Evolutionary conservation across 2,329 filamentous ascomycete species (phyloP), one percentile per base, ranked within the genome.

Genomic region (Pyrenochaeta sp.): DNA sequence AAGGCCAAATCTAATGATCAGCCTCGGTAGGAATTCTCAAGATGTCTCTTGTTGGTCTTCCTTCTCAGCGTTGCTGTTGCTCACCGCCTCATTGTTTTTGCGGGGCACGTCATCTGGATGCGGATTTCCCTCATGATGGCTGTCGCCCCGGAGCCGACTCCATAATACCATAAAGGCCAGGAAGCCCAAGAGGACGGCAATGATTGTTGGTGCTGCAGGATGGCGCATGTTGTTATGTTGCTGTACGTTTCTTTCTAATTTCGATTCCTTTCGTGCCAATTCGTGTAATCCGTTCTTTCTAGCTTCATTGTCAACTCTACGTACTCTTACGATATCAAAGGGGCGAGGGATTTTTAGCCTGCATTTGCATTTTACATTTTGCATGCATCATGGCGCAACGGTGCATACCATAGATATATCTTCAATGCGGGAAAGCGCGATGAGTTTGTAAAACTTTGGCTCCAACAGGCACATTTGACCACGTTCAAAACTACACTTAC

Each of bases 111-210:
- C 68, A 31, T 68, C 57, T 2, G 69, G 68, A 58, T 73, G 66
- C 30, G 72, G 72, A 47, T 75, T 74, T n/a, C 72, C 72, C 43
- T 75, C 72, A 56, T 75, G 72, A 35, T 74, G 67, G 7, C 64
- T 71, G 37, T 69, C 69, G 42, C 51, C 51, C 20, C 66, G 49
- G 29, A 63, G 45, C 36, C 60, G 60, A 17, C 64, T 60, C 61
- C 64, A 72, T 7, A 72, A 29, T 2, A 73, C 15, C 47, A 75
- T 61, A 20, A 68, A 60, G 5, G 59, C 43, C 12, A 75, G 57
- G 21, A 75, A 66, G 1, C 69, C 68, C 0, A 75, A 60, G 0
- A 75, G 61, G 1, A 70, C 51, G n/a, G 69, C 67, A 21, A 74
- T 65, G 12, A 74, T 54, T 2, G 66, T 68, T 18, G 71, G 69